Conservation (phyloP, 257 asterid species). For the Ligustrum vulgare region DNA sequence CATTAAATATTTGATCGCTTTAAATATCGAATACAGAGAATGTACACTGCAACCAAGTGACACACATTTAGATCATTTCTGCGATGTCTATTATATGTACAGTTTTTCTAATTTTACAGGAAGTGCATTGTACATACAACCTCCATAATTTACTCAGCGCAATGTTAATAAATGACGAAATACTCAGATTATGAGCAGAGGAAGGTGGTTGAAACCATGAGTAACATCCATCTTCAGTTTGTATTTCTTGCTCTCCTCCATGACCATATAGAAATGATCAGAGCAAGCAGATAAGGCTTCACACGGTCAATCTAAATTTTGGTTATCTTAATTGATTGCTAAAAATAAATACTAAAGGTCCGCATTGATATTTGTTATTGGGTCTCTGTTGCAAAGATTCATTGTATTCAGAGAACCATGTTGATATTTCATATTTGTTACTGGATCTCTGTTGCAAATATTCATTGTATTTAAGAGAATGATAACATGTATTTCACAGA, state of each 20-base stretch:
- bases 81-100: not conserved
- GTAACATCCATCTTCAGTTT: not conserved
- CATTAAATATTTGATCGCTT: constrained; percentile 14
- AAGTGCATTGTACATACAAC: not conserved
- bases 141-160: not conserved
- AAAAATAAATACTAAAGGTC: not conserved
- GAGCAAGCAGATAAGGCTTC: not conserved
- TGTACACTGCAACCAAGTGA: not conserved
- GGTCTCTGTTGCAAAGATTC: not conserved
- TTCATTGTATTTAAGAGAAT: not conserved
- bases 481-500: not conserved
- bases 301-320: not conserved
- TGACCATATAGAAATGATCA: not conserved
- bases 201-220: not conserved
- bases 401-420: not conserved
- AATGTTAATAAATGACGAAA: not conserved
- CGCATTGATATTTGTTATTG: not conserved
- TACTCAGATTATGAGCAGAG: not conserved
- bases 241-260: not conserved
- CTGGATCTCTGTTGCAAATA: not conserved
- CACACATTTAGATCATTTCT: not conserved
- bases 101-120: not conserved
- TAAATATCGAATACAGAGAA: constrained; percentile 4
- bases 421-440: no score
- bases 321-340: not conserved